phyloP scores from a whole-genome alignment of 768 basidiomycete species.

The Mrakia hoshinonis region DNA sequence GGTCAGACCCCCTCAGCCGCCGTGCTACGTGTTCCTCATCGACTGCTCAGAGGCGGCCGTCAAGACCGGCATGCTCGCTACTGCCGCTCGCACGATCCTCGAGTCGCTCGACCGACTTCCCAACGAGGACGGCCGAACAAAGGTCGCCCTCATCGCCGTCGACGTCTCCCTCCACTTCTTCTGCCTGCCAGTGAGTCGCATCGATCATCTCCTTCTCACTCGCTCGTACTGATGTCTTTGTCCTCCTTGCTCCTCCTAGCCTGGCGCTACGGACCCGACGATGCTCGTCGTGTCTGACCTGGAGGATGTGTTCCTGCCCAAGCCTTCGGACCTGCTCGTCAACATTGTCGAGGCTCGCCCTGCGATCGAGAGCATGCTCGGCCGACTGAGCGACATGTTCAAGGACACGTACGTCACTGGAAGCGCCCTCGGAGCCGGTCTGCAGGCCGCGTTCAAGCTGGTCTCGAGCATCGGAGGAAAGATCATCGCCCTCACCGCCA shows the following conservation, averaged over 20 bases:
- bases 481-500: slow-evolving; percentile 75
- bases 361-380: slow-evolving; percentile 70
- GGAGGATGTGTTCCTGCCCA: slow-evolving; percentile 94
- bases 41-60: slow-evolving; percentile 90
- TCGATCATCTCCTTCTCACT: neutral
- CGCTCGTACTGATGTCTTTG: neutral
- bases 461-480: slow-evolving; percentile 93
- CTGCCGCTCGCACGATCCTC: slow-evolving; percentile 89
- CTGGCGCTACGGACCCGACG: slow-evolving; percentile 55
- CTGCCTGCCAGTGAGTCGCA: slow-evolving; percentile 63
- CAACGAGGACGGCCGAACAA: slow-evolving; percentile 85
- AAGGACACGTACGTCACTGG: slow-evolving; percentile 88
- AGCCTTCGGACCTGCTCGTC: slow-evolving; percentile 90
- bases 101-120: slow-evolving; percentile 93
- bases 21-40: slow-evolving; percentile 92
- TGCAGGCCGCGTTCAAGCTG: slow-evolving; percentile 92
- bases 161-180: slow-evolving; percentile 94
- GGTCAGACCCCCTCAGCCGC: slow-evolving; percentile 94
- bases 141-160: slow-evolving; percentile 83
- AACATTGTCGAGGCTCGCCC: slow-evolving; percentile 78
- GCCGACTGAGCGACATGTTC: slow-evolving; percentile 91
- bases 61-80: slow-evolving; percentile 96
- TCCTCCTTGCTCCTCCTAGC: slow-evolving; percentile 27
- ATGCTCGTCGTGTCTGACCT: slow-evolving; percentile 98
- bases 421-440: slow-evolving; percentile 84